These are phyloP conservation scores for Tolypocladium album DNA, from an alignment of 2,329 filamentous ascomycete genomes.

Conservation along the genomic window DNA sequence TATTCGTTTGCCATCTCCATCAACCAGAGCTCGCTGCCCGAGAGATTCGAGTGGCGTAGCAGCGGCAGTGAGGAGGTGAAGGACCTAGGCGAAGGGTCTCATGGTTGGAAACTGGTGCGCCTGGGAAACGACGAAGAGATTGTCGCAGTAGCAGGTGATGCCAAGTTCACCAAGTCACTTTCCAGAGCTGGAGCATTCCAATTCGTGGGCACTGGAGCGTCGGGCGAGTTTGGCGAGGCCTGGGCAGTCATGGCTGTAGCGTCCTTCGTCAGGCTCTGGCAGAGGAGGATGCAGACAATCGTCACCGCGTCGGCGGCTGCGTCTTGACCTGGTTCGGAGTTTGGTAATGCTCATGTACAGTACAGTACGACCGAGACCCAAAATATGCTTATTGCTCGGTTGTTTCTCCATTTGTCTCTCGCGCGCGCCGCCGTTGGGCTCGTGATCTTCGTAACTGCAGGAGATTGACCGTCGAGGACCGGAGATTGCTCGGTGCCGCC, in stretches of 20 bases:
- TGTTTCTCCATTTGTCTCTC: neutral
- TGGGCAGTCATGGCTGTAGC: conserved; percentile 32
- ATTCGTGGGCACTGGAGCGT: conserved; percentile 27
- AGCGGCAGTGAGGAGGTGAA: conserved; percentile 22
- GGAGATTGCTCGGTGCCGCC: neutral
- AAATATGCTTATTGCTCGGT: neutral
- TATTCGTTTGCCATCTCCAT: conserved; percentile 21
- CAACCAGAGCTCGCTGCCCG: conserved; percentile 15
- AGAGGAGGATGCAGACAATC: conserved; percentile 3
- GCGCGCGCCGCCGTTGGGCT: neutral
- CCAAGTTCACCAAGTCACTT: conserved; percentile 4
- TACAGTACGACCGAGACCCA: neutral
- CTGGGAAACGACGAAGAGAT: conserved; percentile 24
- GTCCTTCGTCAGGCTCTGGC: conserved; percentile 12
- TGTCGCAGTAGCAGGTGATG: conserved; percentile 26
- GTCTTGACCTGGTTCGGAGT: neutral
- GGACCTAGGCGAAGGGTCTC: conserved; percentile 15
- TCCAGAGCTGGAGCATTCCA: conserved; percentile 23
- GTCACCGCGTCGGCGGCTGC: neutral
- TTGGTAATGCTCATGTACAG: neutral
- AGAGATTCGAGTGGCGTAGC: conserved; percentile 31
- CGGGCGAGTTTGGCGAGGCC: conserved; percentile 27
- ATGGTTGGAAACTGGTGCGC: conserved; percentile 28
- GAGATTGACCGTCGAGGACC: neutral
- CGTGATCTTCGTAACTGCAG: neutral